These are phyloP conservation scores for Physcomitrellopsis africana DNA, from an alignment of 225 moss, liverwort and hornwort species.

Conservation along the genomic window DNA sequence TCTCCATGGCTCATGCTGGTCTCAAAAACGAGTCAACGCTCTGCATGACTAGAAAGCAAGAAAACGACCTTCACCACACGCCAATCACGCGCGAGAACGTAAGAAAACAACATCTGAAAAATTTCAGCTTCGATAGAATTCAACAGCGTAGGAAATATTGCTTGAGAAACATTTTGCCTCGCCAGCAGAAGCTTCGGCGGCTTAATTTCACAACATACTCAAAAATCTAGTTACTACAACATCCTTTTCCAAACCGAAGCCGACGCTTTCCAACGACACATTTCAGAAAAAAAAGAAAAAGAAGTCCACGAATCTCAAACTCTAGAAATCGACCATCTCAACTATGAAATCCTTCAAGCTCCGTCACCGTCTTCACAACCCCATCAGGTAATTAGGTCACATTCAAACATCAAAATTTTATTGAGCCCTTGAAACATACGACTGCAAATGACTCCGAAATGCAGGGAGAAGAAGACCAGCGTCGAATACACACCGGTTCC, in stretches of 20 bases:
- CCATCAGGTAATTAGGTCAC: neutral
- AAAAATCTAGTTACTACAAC: neutral
- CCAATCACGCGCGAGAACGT: neutral
- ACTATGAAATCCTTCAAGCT: neutral
- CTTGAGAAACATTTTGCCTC: neutral
- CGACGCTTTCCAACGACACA: neutral
- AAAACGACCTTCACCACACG: slow-evolving; percentile 16
- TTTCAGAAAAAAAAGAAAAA: neutral
- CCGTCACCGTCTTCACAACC: neutral
- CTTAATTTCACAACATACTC: slow-evolving; percentile 4
- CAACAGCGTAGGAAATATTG: neutral
- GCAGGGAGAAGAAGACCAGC: too few relatives aligned
- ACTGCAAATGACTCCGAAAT: neutral
- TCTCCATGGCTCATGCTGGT: slow-evolving; percentile 56
- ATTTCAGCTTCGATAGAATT: neutral
- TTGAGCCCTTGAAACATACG: neutral
- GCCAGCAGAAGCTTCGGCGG: neutral
- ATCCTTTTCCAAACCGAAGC: neutral
- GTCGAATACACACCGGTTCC: neutral
- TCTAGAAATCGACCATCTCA: neutral
- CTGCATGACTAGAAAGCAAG: slow-evolving; percentile 40
- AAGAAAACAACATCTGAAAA: neutral
- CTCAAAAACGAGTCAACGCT: slow-evolving; percentile 21
- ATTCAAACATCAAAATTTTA: slow-evolving; percentile 2
- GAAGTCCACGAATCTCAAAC: neutral